Conservation (phyloP, 306 rosid species). For the Vigna mungo region DNA sequence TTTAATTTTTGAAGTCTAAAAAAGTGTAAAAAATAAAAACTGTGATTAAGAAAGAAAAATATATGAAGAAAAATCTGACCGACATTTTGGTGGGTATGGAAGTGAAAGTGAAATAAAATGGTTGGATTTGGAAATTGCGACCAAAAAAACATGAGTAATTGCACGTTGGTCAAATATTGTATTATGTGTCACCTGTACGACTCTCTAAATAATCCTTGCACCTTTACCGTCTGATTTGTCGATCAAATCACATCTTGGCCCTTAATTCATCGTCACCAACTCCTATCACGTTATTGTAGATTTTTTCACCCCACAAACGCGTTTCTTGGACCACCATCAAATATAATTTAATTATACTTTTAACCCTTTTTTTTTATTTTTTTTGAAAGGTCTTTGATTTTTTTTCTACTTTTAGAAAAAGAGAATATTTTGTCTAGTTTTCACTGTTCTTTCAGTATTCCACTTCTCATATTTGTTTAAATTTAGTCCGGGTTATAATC, state of each 20-base stretch:
- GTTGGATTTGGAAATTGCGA: background rate
- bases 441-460: too few species aligned
- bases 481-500: too few species aligned
- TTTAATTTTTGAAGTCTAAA: too few species aligned
- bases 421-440: too few species aligned
- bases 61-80: too few species aligned
- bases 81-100: constrained; percentile 27
- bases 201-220: background rate
- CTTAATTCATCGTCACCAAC: constrained; percentile 24
- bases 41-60: too few species aligned
- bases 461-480: too few species aligned
- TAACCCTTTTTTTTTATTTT: too few species aligned
- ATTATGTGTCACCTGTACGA: constrained; percentile 33
- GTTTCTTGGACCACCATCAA: background rate
- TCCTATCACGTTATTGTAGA: constrained; percentile 23
- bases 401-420: too few species aligned
- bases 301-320: constrained; percentile 23
- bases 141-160: constrained; percentile 40
- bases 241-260: constrained; percentile 1
- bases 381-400: too few species aligned
- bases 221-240: constrained; percentile 33
- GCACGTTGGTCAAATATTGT: constrained; percentile 51
- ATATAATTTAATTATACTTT: too few species aligned
- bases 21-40: too few species aligned
- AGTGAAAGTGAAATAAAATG: background rate